phyloP scores from a whole-genome alignment of 1,284 basidiomycete species.

The Fomitopsis betulina region DNA sequence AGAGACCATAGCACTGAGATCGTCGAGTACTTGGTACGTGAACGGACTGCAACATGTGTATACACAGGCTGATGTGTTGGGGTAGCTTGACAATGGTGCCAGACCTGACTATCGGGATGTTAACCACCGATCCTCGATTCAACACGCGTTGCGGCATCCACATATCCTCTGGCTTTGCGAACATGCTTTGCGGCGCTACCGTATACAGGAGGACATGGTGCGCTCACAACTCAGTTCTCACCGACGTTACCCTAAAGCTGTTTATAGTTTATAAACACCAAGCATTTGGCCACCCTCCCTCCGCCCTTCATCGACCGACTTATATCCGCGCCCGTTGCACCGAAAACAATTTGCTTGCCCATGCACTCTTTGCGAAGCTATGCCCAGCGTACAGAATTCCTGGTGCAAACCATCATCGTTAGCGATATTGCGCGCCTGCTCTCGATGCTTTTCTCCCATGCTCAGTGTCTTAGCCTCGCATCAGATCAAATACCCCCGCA shows the following conservation, averaged over 20 bases:
- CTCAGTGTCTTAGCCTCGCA: slow-evolving; percentile 17
- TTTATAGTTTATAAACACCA: slow-evolving; percentile 19
- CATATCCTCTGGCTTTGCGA: slow-evolving; percentile 66
- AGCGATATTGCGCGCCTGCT: slow-evolving; percentile 47
- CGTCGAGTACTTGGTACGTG: slow-evolving; percentile 54
- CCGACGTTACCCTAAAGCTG: slow-evolving; percentile 1
- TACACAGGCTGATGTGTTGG: slow-evolving; percentile 15
- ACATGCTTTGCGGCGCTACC: slow-evolving; percentile 51
- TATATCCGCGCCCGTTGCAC: not conserved
- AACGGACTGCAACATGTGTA: not conserved
- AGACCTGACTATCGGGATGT: slow-evolving; percentile 66
- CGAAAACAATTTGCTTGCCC: slow-evolving; percentile 7
- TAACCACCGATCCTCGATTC: slow-evolving; percentile 63
- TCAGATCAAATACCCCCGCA: slow-evolving; percentile 6
- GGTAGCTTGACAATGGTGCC: slow-evolving; percentile 58
- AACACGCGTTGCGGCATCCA: slow-evolving; percentile 58
- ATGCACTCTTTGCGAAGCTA: slow-evolving; percentile 13
- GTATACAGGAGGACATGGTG: slow-evolving; percentile 55
- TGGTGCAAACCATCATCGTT: slow-evolving; percentile 48
- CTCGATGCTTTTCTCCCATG: slow-evolving; percentile 49
- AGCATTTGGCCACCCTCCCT: slow-evolving; percentile 18
- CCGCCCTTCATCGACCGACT: slow-evolving; percentile 11
- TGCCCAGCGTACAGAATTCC: slow-evolving; percentile 32
- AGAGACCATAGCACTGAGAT: slow-evolving; percentile 65
- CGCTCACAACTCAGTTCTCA: slow-evolving; percentile 9